These are phyloP conservation scores for Danielia oregonensis DNA, from an alignment of 805 yeast species.

Conservation along the genomic window DNA sequence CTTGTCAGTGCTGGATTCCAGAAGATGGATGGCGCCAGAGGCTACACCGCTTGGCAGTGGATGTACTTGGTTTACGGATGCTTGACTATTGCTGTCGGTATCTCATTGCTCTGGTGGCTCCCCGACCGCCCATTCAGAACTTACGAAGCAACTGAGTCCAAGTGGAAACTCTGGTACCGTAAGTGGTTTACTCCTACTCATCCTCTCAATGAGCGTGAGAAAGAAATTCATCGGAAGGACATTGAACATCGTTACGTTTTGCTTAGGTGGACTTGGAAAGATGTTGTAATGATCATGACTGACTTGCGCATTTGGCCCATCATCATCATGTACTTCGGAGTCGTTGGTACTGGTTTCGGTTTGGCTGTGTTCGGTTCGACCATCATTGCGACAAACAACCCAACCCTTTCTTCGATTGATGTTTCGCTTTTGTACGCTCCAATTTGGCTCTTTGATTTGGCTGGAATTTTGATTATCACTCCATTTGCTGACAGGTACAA, in stretches of 20 bases:
- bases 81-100: constrained; percentile 61
- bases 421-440: constrained; percentile 82
- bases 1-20: constrained; percentile 86
- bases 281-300: constrained; percentile 48
- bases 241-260: constrained; percentile 50
- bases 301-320: constrained; percentile 79
- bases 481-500: constrained; percentile 75
- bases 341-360: constrained; percentile 88
- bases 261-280: constrained; percentile 55
- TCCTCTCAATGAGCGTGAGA: constrained; percentile 56
- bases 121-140: constrained; percentile 65
- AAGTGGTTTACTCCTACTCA: constrained; percentile 27
- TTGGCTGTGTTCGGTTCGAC: constrained; percentile 83
- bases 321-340: constrained; percentile 86
- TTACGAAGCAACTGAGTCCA: constrained; percentile 10
- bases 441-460: constrained; percentile 82
- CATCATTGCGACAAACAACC: constrained; percentile 62
- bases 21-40: constrained; percentile 67
- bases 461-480: constrained; percentile 68
- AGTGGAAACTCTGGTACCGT: constrained; percentile 18
- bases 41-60: constrained; percentile 85
- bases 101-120: constrained; percentile 73
- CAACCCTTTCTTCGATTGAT: constrained; percentile 58
- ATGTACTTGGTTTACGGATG: constrained; percentile 74
- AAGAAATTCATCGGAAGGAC: constrained; percentile 54